Base-by-base conservation (phyloP, 805 yeast species). In the Kluyveromyces lactis region DNA sequence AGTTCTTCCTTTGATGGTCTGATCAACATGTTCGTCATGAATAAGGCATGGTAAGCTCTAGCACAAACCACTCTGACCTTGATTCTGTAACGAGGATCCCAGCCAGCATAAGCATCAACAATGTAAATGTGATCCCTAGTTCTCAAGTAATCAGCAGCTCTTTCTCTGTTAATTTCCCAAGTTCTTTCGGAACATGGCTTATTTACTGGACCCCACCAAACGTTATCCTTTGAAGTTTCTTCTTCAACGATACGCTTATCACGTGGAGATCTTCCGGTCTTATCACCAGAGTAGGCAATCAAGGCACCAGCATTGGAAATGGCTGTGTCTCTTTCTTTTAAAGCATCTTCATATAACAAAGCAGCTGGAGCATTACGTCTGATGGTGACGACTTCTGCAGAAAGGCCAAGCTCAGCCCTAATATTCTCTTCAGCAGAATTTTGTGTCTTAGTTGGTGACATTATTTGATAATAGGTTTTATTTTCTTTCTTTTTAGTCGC, bases 181-280 rank as follows among this genome's bases (percentile, higher is more conserved):
- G 96, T 87, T 62, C 81, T 79, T 67, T 86, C 95, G 44, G 86
- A 82, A 53, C 90, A 89, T 68, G 90, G 85, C 68, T 84, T 86
- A 72, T 90, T 90, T 51, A 90, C 98, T 2, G 97, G 97, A 18
- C 98, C 98, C 98, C 98, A 90, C 98, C 98, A 90, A 53, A 90
- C 78, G 58, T 89, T 71, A 43, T 85, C 74, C 44, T 74, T 67
- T 29, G 96, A 86, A 38, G 92, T 73, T 53, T 77, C 82, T 71
- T 92, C 97, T 56, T 89, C 97, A 47, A 90, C 97, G 63, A 90
- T 86, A 70, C 98, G 84, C 67, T 90, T 90, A 69, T 90, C 98
- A 71, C 84, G 85, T 62, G 98, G 98, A 26, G 97, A 90, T 68
- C 98, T 82, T 57, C 98, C 98, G 40, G 97, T 90, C 70, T 90